Evolutionary conservation across 805 yeast species (phyloP), one percentile per base, ranked within the genome.

Genomic region (Zygoascus tannicola): DNA sequence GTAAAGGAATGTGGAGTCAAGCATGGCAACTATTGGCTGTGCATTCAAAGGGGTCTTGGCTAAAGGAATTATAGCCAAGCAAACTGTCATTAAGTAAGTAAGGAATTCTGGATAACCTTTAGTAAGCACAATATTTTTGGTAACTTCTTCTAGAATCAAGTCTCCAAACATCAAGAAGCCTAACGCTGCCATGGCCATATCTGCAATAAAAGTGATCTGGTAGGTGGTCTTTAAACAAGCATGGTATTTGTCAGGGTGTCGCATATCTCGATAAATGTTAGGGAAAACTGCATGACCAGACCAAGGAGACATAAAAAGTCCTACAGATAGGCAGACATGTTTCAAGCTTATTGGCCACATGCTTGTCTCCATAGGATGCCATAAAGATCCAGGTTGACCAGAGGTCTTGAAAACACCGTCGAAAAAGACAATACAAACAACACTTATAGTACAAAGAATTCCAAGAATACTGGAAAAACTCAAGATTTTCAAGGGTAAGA

Each of bases 231-330:
- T 68, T 42, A 80, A 67, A 46, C 80, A 70, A 19, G 58, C 56
- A n/a, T 58, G 51, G 57, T 75, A 83, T 54, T 80, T 78, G 22
- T 64, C 50, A 3, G 90, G 88, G 51, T 77, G 81, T 43, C 83
- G 69, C 82, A 83, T 79, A 59, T 83, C 94, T 30, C 78, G 70
- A 57, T 77, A 79, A 43, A 83, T 67, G 51, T 83, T 83, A 2
- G 92, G 92, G 55, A 83, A 84, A 21, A 84, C 75, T 4, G 92
- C 85, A 62, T 84, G 92, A 0, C 92, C 90, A 4, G 92, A 87
- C 68, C 83, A 84, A 1, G 90, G 88, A 3, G 88, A 81, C 22
- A 58, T 37, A 8, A 69, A 51, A 10, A 54, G 47, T 16, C 57
- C 58, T 5, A 64, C 62, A 67, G 81, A 62, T 59, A 74, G 20